Base-by-base conservation (phyloP, 495 filamentous ascomycete species). In the Aspergillus bertholletiae region DNA sequence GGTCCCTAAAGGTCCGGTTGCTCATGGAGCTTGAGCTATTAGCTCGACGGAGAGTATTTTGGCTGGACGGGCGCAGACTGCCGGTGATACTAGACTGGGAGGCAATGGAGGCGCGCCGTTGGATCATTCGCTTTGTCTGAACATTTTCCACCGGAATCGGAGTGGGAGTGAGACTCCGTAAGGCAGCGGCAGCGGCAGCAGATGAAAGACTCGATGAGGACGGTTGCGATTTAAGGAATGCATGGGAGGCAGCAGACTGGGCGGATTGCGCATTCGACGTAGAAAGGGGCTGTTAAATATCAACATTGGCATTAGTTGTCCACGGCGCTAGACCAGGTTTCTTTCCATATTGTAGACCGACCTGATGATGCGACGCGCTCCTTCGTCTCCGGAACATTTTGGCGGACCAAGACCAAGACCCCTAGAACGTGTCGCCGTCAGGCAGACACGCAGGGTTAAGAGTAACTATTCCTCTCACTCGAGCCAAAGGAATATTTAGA, bases 21-120 rank as follows among this genome's bases (percentile, higher is more conserved):
- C 81, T 85, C 91, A 96, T 96, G 26, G 90, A 96, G 13, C 84
- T 81, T 41, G 78, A 82, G 68, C 92, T 96, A 24, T 72, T 80
- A 24, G 78, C 75, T 43, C 92, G 77, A 51, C 82, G 79, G 32
- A 93, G 74, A 9, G 68, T 71, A 49, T 70, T 66, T n/a, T 68
- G 67, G 40, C 69, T 69, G 8, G 68, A 63, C 40, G 73, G 71
- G 46, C 59, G 59, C 24, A 74, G 69, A 51, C 72, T 73, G 17
- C 63, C 58, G 11, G 69, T 57, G 20, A 72, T 70, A 54, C 81
- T 85, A 43, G 76, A 75, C 35, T 80, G 74, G 17, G 91, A 92
- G 15, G 89, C 87, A 45, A 77, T 64, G 8, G 90, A 95, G 22
- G 76, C 73, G 56, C 82, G 82, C 40, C 92, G 83, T 59, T 87